phyloP scores from a whole-genome alignment of 1,284 basidiomycete genomes.

The Phylloboletellus chloephorus region DNA sequence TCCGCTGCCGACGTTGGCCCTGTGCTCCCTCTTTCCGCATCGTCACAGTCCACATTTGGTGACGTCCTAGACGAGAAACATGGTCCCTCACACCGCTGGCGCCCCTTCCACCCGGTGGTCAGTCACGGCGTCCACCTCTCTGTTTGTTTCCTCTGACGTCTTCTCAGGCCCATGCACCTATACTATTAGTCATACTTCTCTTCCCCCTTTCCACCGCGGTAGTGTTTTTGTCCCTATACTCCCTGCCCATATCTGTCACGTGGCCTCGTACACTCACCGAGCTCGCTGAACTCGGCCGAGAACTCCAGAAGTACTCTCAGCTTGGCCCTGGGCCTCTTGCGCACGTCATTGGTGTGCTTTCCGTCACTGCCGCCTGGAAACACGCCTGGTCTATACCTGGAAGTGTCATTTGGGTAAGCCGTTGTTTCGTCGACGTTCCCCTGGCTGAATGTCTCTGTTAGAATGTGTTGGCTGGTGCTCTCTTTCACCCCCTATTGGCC shows the following conservation, averaged over 20 bases:
- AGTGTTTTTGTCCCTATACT: slow-evolving; percentile 46
- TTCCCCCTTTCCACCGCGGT: slow-evolving; percentile 59
- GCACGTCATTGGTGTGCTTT: slow-evolving; percentile 77
- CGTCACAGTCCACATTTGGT: slow-evolving; percentile 46
- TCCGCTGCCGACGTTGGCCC: slow-evolving; percentile 46
- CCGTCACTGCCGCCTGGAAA: slow-evolving; percentile 85
- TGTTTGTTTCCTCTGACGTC: slow-evolving; percentile 16
- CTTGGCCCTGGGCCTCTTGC: slow-evolving; percentile 56
- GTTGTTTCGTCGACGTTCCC: slow-evolving; percentile 14
- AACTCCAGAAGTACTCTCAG: slow-evolving; percentile 71
- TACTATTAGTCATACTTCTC: slow-evolving; percentile 62
- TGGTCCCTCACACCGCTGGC: slow-evolving; percentile 35
- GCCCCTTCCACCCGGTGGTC: slow-evolving; percentile 44
- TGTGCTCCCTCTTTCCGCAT: slow-evolving; percentile 67
- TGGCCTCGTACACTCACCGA: slow-evolving; percentile 74
- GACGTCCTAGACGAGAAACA: slow-evolving; percentile 42
- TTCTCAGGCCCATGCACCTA: slow-evolving; percentile 53
- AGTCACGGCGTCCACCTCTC: too few relatives aligned
- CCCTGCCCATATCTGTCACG: slow-evolving; percentile 65
- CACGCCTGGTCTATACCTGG: slow-evolving; percentile 93
- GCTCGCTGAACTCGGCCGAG: slow-evolving; percentile 65
- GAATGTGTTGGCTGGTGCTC: slow-evolving; percentile 86
- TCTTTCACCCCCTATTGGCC: slow-evolving; percentile 77
- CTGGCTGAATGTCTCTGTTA: slow-evolving; percentile 32
- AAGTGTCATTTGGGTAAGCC: slow-evolving; percentile 78